These are phyloP conservation scores for Stygiomarasmius scandens DNA, from an alignment of 1,284 basidiomycete species.

Conservation along the genomic window DNA sequence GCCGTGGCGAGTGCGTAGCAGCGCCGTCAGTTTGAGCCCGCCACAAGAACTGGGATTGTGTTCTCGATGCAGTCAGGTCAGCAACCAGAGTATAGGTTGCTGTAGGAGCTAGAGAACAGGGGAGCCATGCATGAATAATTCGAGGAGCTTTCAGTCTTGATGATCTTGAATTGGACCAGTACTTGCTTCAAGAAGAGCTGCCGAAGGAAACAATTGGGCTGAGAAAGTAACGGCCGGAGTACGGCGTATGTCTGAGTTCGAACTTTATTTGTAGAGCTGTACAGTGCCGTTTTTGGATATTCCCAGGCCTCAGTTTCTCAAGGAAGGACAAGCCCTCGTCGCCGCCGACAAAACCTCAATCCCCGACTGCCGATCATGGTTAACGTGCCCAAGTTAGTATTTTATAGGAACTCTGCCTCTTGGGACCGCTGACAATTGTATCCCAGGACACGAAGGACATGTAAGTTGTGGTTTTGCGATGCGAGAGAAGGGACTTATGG, in stretches of 20 bases:
- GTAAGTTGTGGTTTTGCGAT: conserved; percentile 49
- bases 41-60: too few relatives aligned
- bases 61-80: too few relatives aligned
- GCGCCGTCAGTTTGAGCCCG: too few relatives aligned
- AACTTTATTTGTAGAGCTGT: neutral
- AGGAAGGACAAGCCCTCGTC: conserved; percentile 12
- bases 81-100: too few relatives aligned
- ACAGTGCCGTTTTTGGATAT: neutral
- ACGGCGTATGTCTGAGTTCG: neutral
- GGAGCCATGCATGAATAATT: too few relatives aligned
- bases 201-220: too few relatives aligned
- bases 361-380: conserved; percentile 71
- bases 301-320: neutral
- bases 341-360: conserved; percentile 33
- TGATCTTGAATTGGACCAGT: too few relatives aligned
- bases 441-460: conserved; percentile 79
- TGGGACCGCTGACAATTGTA: conserved; percentile 22
- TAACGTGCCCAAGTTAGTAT: conserved; percentile 86
- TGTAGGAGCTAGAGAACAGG: too few relatives aligned
- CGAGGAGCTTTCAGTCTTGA: too few relatives aligned
- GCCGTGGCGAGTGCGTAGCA: too few relatives aligned
- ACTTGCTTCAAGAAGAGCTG: too few relatives aligned
- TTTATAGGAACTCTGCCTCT: neutral
- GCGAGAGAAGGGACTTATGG: neutral
- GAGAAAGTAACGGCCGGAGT: too few relatives aligned